Percentiles rank a stretch among this genome's conserved stretches.
These are phyloP conservation scores for Brassica carinata DNA, from an alignment of 345 rosid species.

Conservation along the genomic window DNA sequence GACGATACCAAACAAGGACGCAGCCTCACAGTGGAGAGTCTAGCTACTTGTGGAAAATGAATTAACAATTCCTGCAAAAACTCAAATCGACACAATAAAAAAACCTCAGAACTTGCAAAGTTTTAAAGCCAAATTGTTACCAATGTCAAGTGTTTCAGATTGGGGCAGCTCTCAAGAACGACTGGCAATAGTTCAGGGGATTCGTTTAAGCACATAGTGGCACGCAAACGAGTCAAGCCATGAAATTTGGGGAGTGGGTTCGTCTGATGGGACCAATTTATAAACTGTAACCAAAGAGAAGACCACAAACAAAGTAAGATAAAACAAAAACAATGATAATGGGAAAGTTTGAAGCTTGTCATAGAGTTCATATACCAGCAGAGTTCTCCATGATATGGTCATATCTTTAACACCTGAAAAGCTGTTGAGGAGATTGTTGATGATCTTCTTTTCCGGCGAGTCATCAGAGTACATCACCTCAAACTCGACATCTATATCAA, in stretches of 20 bases:
- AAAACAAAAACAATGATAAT: background rate
- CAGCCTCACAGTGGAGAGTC: background rate
- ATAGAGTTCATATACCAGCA: background rate
- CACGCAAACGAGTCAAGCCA: constrained; percentile 10
- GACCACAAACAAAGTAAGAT: background rate
- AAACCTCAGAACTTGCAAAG: background rate
- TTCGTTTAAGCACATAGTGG: background rate
- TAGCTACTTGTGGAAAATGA: background rate
- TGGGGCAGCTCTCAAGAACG: background rate
- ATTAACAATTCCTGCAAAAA: background rate
- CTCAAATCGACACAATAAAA: background rate
- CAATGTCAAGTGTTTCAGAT: background rate
- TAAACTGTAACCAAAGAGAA: constrained; percentile 3
- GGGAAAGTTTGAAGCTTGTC: background rate
- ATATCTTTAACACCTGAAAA: constrained; percentile 7
- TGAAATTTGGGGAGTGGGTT: constrained; percentile 7
- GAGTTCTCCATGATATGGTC: constrained; percentile 7
- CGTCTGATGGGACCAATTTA: background rate
- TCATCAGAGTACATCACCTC: background rate
- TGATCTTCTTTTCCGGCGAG: background rate
- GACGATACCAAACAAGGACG: constrained; percentile 10
- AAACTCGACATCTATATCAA: background rate
- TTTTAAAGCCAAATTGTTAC: background rate
- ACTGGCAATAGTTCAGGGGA: background rate
- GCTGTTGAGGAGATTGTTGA: background rate